Conservation (phyloP, 192 early-diverging fungal species). For the Coemansia sp. region DNA sequence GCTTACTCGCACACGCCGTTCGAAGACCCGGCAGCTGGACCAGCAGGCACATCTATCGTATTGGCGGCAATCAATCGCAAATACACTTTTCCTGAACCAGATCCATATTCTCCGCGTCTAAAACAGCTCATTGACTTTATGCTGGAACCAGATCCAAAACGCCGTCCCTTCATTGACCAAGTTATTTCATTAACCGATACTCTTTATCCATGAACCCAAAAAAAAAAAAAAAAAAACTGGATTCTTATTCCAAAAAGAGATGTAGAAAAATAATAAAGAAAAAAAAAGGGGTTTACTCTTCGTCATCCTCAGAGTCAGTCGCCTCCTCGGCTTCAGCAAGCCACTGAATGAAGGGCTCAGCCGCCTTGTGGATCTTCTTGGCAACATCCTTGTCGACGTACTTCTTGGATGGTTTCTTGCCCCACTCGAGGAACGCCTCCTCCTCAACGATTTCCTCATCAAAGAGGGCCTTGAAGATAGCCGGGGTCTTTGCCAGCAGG, state of each 20-base stretch:
- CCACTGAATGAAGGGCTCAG: slow-evolving; percentile 91
- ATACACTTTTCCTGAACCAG: slow-evolving; percentile 56
- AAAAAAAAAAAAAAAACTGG: background rate
- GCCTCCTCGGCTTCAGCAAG: slow-evolving; percentile 79
- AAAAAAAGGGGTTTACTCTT: background rate
- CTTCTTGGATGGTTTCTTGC: slow-evolving; percentile 77
- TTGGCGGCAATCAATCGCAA: slow-evolving; percentile 72
- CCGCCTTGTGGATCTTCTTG: slow-evolving; percentile 82
- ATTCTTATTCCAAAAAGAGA: background rate
- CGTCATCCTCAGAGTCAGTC: slow-evolving; percentile 48
- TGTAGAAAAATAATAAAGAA: slow-evolving; percentile 12
- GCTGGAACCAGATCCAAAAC: slow-evolving; percentile 61
- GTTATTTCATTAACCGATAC: slow-evolving; percentile 46
- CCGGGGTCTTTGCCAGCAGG: slow-evolving; percentile 66
- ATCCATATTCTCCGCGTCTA: slow-evolving; percentile 60
- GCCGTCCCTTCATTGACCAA: slow-evolving; percentile 63
- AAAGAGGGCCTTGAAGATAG: slow-evolving; percentile 87
- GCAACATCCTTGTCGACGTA: slow-evolving; percentile 82
- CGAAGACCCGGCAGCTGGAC: slow-evolving; percentile 62
- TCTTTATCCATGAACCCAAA: slow-evolving; percentile 16
- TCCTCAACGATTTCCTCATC: slow-evolving; percentile 91
- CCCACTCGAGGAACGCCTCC: slow-evolving; percentile 88
- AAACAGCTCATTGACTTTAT: slow-evolving; percentile 61
- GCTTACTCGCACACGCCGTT: slow-evolving; percentile 72
- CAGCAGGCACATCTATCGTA: slow-evolving; percentile 63